Base-by-base conservation (phyloP, 2,329 filamentous ascomycete species). In the Alternaria tenuissima region DNA sequence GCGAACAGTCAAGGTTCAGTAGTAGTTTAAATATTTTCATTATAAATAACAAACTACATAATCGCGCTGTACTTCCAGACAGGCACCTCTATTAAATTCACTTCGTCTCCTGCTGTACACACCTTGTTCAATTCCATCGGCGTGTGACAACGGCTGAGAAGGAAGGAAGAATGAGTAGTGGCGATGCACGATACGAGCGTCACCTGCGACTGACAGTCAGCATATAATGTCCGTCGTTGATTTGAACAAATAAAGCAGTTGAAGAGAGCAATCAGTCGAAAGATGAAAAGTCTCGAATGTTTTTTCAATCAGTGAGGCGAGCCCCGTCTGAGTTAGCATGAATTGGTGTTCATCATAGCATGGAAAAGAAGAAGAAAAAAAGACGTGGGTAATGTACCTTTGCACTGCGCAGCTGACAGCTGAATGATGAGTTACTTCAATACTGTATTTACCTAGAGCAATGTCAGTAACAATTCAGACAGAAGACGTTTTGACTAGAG, bases 281-380 rank as follows among this genome's bases (percentile, higher is more conserved):
- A 78, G 76, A 78, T 78, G 75, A 78, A 78, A 78, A 78, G 76
- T 65, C 62, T 65, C 66, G 67, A 71, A 73, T 71, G 65, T 67
- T 70, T 70, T 68, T 69, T 72, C 63, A 74, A 75, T 70, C 76
- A 78, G 74, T 53, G 70, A 55, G 66, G 66, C 63, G 59, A 64
- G 64, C 69, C 70, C 70, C 72, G 66, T 77, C 73, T 72, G 75
- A 71, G 70, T 72, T 77, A 78, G 76, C 76, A 78, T 78, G 76
- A 73, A 77, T 72, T 72, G 69, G 59, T 66, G 66, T 72, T 72
- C 76, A 76, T 78, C 76, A 77, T 72, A 62, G 70, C 64, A 69
- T 53, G 18, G 36, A 30, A 44, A 47, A 47, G 44, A 54, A 55
- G 44, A 54, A 55, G 41, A 62, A 47, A 44, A 20, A 47, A 44